Conservation (phyloP, 148 eudicot genomes). For the Suaeda aralocaspica region DNA sequence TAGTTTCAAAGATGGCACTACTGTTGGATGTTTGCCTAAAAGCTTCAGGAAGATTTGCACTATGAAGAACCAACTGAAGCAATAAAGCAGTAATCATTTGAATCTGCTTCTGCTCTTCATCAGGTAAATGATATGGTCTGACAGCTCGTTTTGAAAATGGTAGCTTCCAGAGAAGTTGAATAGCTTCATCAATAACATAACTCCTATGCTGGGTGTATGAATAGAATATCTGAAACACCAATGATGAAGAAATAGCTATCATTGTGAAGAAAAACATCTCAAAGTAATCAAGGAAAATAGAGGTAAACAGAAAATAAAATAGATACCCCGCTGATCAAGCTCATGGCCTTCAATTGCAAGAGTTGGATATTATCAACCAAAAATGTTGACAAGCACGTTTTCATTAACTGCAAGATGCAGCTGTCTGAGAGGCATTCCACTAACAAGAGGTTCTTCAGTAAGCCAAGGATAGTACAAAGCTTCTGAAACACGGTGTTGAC, state of each 20-base stretch:
- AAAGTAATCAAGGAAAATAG: constrained; percentile 1
- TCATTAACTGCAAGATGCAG: constrained; percentile 84
- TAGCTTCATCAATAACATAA: constrained; percentile 77
- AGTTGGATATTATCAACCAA: constrained; percentile 92
- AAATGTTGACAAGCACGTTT: constrained; percentile 78
- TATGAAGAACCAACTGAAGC: constrained; percentile 78
- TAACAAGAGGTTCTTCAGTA: constrained; percentile 69
- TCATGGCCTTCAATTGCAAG: constrained; percentile 87
- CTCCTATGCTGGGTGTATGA: constrained; percentile 80
- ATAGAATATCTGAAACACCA: constrained; percentile 63
- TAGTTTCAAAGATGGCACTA: constrained; percentile 50
- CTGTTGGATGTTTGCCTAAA: constrained; percentile 50
- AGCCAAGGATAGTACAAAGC: constrained; percentile 75
- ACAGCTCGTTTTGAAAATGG: constrained; percentile 74
- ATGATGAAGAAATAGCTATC: constrained; percentile 12
- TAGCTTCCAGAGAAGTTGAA: constrained; percentile 75
- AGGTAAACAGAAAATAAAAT: constrained; percentile 4
- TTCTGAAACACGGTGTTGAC: constrained; percentile 72
- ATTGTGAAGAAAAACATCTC: constrained; percentile 1
- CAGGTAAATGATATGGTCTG: constrained; percentile 84
- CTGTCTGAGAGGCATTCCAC: constrained; percentile 91
- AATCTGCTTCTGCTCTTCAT: constrained; percentile 96
- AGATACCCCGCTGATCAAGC: constrained; percentile 82
- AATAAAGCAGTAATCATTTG: constrained; percentile 82
- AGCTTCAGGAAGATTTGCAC: constrained; percentile 87